A percentile compares a stretch with the other conserved stretches of the same genome.
phyloP scores from a whole-genome alignment of 805 yeast genomes.

The Geotrichum ghanense region DNA sequence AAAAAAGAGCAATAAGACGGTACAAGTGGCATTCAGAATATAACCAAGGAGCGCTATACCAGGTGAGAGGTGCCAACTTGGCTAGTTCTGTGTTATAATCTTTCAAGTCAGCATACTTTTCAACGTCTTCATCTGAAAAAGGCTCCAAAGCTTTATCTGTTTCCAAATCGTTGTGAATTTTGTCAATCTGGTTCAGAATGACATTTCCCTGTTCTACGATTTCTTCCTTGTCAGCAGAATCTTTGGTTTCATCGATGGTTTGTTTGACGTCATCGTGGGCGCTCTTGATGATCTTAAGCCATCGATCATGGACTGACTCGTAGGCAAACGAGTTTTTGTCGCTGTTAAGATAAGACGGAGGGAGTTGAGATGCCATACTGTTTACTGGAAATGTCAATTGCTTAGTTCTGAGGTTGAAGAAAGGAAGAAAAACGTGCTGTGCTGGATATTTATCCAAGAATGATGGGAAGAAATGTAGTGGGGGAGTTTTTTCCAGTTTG shows the following conservation, averaged over 20 bases:
- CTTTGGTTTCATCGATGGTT: constrained; percentile 21
- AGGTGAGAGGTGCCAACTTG: constrained; percentile 31
- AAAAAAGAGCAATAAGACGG: constrained; percentile 31
- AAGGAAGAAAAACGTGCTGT: too few relatives aligned
- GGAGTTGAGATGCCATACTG: not conserved
- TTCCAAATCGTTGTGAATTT: constrained; percentile 28
- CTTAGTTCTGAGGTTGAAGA: too few relatives aligned
- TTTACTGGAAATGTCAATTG: too few relatives aligned
- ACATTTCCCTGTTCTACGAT: constrained; percentile 34
- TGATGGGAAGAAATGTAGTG: too few relatives aligned
- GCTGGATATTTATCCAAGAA: too few relatives aligned
- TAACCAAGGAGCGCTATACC: constrained; percentile 89
- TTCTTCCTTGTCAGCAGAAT: constrained; percentile 14
- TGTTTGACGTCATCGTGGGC: constrained; percentile 49
- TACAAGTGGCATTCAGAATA: constrained; percentile 78
- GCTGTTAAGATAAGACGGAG: constrained; percentile 39
- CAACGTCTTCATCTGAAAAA: constrained; percentile 20
- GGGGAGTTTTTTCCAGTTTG: too few relatives aligned
- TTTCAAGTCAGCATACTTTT: constrained; percentile 28
- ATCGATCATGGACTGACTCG: constrained; percentile 65
- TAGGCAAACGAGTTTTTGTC: constrained; percentile 75
- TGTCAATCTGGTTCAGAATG: constrained; percentile 33
- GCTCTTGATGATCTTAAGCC: constrained; percentile 74
- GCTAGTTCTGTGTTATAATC: constrained; percentile 49
- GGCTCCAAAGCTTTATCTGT: constrained; percentile 32